phyloP scores from a whole-genome alignment of 306 rosid species.

The Casuarina equisetifolia region DNA sequence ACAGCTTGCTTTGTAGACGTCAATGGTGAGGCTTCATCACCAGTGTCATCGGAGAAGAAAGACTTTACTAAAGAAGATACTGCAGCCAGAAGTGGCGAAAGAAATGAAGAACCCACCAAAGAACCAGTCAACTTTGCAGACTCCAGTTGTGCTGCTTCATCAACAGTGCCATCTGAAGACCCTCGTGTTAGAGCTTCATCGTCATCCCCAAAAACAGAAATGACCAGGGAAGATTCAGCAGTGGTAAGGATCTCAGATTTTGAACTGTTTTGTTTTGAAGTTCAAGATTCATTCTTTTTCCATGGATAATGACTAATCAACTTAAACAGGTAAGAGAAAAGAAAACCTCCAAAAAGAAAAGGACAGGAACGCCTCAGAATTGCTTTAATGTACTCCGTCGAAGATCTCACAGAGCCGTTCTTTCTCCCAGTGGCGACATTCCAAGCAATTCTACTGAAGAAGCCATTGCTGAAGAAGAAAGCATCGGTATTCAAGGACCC shows the following conservation, averaged over 20 bases:
- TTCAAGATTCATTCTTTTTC: no score
- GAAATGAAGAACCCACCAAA: no score
- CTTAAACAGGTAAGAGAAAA: not conserved
- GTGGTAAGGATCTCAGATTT: no score
- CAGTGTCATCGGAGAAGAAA: not conserved
- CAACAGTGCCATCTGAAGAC: no score
- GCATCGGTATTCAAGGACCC: not conserved
- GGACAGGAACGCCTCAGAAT: constrained; percentile 40
- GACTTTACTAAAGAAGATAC: constrained; percentile 34
- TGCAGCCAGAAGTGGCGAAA: not conserved
- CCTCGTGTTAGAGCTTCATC: no score
- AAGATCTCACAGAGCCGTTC: constrained; percentile 36
- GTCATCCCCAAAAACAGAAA: no score
- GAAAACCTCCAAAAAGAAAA: not conserved
- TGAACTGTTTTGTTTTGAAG: no score
- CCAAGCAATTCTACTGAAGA: constrained; percentile 24
- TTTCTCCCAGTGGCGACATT: constrained; percentile 28
- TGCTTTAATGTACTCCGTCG: constrained; percentile 43
- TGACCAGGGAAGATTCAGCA: no score
- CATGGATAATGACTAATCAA: no score
- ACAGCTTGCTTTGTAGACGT: not conserved
- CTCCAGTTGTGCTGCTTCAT: no score
- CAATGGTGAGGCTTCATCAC: not conserved
- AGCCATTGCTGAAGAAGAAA: constrained; percentile 18
- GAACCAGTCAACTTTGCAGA: no score